Conservation (phyloP, 345 rosid species). For the Laguncularia racemosa region DNA sequence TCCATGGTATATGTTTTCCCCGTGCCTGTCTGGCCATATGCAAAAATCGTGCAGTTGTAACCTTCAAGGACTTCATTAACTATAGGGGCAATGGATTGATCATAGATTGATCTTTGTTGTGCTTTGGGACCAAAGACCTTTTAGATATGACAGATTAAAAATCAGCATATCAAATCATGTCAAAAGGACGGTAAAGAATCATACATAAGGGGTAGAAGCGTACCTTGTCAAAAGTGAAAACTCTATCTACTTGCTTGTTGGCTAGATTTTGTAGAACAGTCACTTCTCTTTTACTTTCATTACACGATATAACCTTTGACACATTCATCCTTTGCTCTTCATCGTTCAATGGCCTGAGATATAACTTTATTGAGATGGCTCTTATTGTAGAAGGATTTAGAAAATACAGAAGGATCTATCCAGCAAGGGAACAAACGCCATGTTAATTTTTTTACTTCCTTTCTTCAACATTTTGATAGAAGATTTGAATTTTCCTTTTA, state of each 20-base stretch:
- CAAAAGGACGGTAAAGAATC: neutral
- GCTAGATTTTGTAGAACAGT: constrained; percentile 56
- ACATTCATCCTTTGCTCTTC: constrained; percentile 73
- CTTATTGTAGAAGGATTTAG: neutral
- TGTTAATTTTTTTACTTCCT: too few relatives aligned
- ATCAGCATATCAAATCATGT: neutral
- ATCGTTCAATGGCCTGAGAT: constrained; percentile 59
- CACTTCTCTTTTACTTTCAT: constrained; percentile 71
- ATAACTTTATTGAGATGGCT: neutral
- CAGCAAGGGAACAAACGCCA: too few relatives aligned
- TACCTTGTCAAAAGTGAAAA: constrained; percentile 86
- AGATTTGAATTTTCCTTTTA: too few relatives aligned
- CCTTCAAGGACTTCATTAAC: constrained; percentile 93
- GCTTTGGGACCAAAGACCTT: constrained; percentile 96
- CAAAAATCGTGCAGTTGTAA: constrained; percentile 91
- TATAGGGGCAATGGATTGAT: constrained; percentile 75
- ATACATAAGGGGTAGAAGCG: neutral
- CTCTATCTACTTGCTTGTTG: constrained; percentile 76
- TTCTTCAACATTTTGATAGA: too few relatives aligned
- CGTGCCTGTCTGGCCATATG: constrained; percentile 88
- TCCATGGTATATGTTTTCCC: constrained; percentile 96
- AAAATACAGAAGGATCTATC: neutral
- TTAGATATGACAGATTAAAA: neutral
- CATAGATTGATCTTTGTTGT: constrained; percentile 89
- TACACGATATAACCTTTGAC: constrained; percentile 55